These are phyloP conservation scores for Massariosphaeria phaeospora DNA, from an alignment of 495 filamentous ascomycete species.

Conservation along the genomic window DNA sequence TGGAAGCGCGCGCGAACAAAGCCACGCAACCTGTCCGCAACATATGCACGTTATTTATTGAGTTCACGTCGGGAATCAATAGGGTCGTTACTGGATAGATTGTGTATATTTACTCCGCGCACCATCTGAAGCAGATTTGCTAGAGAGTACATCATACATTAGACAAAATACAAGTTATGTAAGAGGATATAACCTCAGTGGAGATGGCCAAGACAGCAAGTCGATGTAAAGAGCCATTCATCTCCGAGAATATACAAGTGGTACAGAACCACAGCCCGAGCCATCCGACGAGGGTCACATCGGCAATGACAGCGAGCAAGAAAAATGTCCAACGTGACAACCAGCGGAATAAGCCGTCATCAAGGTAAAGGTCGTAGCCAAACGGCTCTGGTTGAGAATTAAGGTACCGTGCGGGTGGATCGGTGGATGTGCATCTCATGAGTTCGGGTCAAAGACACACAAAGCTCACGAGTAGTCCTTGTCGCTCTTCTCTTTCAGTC, in stretches of 20 bases:
- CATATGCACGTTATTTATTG: too few relatives aligned
- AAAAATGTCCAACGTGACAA: constrained; percentile 20
- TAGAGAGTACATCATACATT: constrained; percentile 33
- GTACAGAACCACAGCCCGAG: constrained; percentile 4
- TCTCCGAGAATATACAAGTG: constrained; percentile 33
- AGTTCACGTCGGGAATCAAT: too few relatives aligned
- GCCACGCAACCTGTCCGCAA: too few relatives aligned
- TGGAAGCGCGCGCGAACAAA: too few relatives aligned
- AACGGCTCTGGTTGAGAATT: constrained; percentile 13
- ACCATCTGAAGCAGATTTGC: constrained; percentile 13
- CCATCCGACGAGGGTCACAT: constrained; percentile 6
- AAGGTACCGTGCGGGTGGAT: neutral
- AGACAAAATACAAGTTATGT: constrained; percentile 33
- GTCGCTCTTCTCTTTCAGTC: constrained; percentile 78
- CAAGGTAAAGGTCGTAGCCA: constrained; percentile 33
- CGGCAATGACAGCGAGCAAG: constrained; percentile 5
- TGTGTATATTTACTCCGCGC: constrained; percentile 30
- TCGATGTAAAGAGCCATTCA: constrained; percentile 5
- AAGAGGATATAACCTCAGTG: constrained; percentile 33
- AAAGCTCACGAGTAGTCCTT: constrained; percentile 26
- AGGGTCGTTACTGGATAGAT: too few relatives aligned
- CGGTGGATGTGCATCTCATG: neutral
- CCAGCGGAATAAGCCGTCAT: constrained; percentile 25
- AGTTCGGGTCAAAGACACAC: neutral
- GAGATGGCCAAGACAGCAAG: constrained; percentile 10